Evolutionary conservation across 495 filamentous ascomycete species (phyloP), one percentile per base, ranked within the genome.

Genomic region (Articulospora tetracladia): DNA sequence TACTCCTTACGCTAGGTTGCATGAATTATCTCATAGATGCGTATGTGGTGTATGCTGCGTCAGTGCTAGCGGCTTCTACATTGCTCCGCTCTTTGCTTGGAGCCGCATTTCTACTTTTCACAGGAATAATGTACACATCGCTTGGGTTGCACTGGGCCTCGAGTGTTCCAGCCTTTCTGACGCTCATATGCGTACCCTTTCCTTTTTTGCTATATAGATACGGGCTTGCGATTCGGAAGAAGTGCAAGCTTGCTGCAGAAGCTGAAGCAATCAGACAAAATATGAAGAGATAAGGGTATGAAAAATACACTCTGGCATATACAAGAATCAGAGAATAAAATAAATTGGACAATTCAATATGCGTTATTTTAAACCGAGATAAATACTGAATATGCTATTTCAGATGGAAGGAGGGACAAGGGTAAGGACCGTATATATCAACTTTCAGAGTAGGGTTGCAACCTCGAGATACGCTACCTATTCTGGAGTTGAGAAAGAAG

Each of bases 11-110:
- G 76, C 72, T 90, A 25, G 77, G 79, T 39, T 77, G 90, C 61
- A 82, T 89, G 77, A 88, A 88, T 59, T 93, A 92, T 59, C 76
- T 92, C 34, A 84, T 89, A 11, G 90, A 93, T 58, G 87, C 87
- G 1, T 93, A 93, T 68, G 78, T 79, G 56, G 87, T 92, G 60
- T 93, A 86, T 66, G 83, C 88, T 1, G 86, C 86, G 3, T 80
- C 75, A 36, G 88, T 86, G 1, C 72, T 89, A 57, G 86, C 88
- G 0, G 84, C 84, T 0, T 80, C 81, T 1, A 76, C 78, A 0
- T 81, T 83, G 46, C 66, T 77, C 19, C 74, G 88, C 2, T 80
- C 78, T 41, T 74, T 85, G 15, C 77, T 83, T 46, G 87, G 83
- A 1, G 83, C 85, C 1, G 73, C 77, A 7, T 74, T 85, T 27